phyloP scores from a whole-genome alignment of 176 grass and related monocot species.

The Musa troglodytarum region DNA sequence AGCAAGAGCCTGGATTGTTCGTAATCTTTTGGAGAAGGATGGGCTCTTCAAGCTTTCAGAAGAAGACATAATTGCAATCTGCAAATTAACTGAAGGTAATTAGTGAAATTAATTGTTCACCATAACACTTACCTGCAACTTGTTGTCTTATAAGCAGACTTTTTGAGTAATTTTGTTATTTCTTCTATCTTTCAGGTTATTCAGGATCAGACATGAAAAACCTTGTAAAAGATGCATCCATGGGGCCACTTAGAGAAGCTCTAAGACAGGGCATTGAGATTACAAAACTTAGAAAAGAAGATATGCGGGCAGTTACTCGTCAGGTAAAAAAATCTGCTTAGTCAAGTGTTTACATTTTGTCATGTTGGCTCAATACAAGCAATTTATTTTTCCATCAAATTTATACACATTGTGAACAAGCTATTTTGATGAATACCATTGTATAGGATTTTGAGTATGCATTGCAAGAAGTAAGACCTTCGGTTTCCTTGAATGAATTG shows the following conservation, averaged over 20 bases:
- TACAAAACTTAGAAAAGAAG: constrained; percentile 69
- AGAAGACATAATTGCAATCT: constrained; percentile 63
- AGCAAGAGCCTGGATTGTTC: constrained; percentile 75
- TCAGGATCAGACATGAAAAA: constrained; percentile 99
- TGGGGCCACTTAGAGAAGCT: constrained; percentile 90
- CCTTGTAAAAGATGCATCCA: constrained; percentile 94
- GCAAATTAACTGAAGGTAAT: constrained; percentile 84
- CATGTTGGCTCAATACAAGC: neutral
- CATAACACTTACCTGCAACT: constrained; percentile 14
- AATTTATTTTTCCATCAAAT: neutral
- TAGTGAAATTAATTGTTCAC: constrained; percentile 8
- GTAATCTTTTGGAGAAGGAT: constrained; percentile 84
- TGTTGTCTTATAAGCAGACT: neutral
- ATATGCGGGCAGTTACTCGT: constrained; percentile 59
- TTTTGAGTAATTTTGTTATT: neutral
- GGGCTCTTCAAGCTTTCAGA: constrained; percentile 77
- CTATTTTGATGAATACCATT: neutral
- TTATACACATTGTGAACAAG: neutral
- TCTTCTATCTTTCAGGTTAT: constrained; percentile 55
- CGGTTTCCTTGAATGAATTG: constrained; percentile 71
- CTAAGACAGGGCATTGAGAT: constrained; percentile 63
- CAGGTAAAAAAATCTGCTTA: constrained; percentile 37
- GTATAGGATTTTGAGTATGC: constrained; percentile 82
- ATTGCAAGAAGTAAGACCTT: constrained; percentile 84
- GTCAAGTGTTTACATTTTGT: neutral